These are phyloP conservation scores for Geopyxis carbonaria DNA, from an alignment of 495 filamentous ascomycete genomes.

Conservation along the genomic window DNA sequence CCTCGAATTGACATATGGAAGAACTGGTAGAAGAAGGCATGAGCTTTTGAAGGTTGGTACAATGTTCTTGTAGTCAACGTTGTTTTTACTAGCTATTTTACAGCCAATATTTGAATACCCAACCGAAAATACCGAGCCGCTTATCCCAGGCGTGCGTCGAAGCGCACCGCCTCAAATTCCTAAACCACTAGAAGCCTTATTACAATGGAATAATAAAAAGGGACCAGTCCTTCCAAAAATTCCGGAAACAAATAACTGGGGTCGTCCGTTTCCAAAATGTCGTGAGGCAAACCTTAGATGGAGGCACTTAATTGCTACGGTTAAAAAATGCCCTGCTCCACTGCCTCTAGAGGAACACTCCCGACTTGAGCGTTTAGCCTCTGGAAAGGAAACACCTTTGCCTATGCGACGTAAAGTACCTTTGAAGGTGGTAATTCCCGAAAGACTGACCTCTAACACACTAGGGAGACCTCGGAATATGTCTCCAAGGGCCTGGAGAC, in stretches of 20 bases:
- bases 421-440: no score
- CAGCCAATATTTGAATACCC: no score
- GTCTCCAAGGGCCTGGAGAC: constrained; percentile 17
- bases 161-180: no score
- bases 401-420: constrained; percentile 25
- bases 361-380: constrained; percentile 39
- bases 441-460: not conserved
- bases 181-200: no score
- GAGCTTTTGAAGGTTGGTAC: constrained; percentile 38
- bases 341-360: constrained; percentile 49
- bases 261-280: constrained; percentile 34
- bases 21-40: constrained; percentile 49
- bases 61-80: no score
- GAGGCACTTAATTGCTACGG: constrained; percentile 40
- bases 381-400: constrained; percentile 35
- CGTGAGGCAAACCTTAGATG: constrained; percentile 41
- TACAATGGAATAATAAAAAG: no score
- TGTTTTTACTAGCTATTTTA: no score
- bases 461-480: constrained; percentile 10
- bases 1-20: constrained; percentile 53
- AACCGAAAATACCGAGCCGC: no score
- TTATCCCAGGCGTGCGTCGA: no score
- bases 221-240: no score
- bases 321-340: constrained; percentile 51
- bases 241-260: constrained; percentile 48